A percentile compares a stretch with the other conserved stretches of the same genome.
Conservation (phyloP, 192 early-diverging fungal species). For the Cetraspora pellucida region DNA sequence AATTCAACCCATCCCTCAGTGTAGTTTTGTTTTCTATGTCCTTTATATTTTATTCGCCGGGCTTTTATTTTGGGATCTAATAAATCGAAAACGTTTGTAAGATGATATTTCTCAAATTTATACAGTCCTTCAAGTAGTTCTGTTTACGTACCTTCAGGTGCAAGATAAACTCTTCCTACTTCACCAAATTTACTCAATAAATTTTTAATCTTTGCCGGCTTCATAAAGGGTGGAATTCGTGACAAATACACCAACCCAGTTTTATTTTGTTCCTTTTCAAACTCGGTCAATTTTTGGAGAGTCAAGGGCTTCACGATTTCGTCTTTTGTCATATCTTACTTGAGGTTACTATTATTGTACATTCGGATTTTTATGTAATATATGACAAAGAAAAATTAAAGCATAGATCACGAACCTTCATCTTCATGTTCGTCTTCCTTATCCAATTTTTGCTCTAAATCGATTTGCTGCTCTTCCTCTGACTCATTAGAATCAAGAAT, state of each 20-base stretch:
- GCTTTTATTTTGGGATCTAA: slow-evolving; percentile 69
- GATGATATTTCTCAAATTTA: neutral
- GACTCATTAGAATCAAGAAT: too few relatives aligned
- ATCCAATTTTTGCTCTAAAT: too few relatives aligned
- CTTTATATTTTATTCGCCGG: slow-evolving; percentile 82
- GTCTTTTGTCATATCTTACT: neutral
- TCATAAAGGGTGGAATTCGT: slow-evolving; percentile 92
- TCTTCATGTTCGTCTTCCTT: too few relatives aligned
- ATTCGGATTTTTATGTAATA: too few relatives aligned
- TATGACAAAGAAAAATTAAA: too few relatives aligned
- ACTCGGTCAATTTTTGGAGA: slow-evolving; percentile 58
- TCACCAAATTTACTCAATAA: slow-evolving; percentile 74
- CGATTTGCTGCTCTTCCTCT: too few relatives aligned
- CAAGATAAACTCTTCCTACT: slow-evolving; percentile 84
- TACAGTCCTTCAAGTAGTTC: neutral
- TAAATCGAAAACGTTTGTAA: neutral
- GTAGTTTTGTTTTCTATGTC: slow-evolving; percentile 84
- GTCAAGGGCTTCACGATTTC: slow-evolving; percentile 63
- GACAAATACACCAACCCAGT: slow-evolving; percentile 93
- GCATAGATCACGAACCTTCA: too few relatives aligned
- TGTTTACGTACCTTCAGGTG: slow-evolving; percentile 69
- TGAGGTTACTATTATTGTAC: too few relatives aligned
- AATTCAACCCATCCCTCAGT: slow-evolving; percentile 99
- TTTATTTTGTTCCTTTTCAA: slow-evolving; percentile 66
- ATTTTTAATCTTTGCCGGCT: slow-evolving; percentile 74